Base-by-base conservation (phyloP, 768 basidiomycete species). In the Tulasnella sp. region DNA sequence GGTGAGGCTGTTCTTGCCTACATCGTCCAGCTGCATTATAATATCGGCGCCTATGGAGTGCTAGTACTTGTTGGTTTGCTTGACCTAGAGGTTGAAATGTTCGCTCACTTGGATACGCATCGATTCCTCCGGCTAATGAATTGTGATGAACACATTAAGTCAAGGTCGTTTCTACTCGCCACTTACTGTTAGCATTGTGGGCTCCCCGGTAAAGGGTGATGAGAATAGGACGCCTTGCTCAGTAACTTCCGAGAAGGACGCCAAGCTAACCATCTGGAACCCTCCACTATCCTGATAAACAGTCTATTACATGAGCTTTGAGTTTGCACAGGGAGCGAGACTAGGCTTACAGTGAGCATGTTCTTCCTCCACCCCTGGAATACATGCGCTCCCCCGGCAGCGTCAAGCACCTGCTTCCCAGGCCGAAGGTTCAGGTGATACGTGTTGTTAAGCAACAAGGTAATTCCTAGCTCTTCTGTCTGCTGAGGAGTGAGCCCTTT, bases 1-100 rank as follows among this genome's bases (percentile, higher is more conserved):
- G 30, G 10, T n/a, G 19, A 24, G 56, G 51, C 38, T 38, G 41
- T 45, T 73, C 83, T 69, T 66, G 85, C 88, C 88, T 52, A 93
- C 90, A 70, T 93, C 90, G 69, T 93, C 90, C 17, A 92, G 77
- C 69, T 90, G 91, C 92, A 95, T 94, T 62, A 95, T 90, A 61
- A 95, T 95, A 68, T 95, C 91, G 26, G 85, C 88, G 4, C 91
- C 90, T 44, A 95, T 92, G 7, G 85, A 77, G 67, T 95, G 92
- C 68, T 95, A 90, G 66, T 91, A 86, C 15, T 83, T 81, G 24
- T 24, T 23, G 7, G 26, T 13, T 15, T 13, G 4, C 17, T 48
- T 50, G 34, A 2, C 2, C 1, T 32, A 1, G 3, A 32, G 10
- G 15, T 19, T 8, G 19, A n/a, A 9, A 13, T 13, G 7, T 1